Evolutionary conservation across 1,284 basidiomycete genomes (phyloP), one percentile per base, ranked within the genome.

Genomic region (Cryptococcus sp.): DNA sequence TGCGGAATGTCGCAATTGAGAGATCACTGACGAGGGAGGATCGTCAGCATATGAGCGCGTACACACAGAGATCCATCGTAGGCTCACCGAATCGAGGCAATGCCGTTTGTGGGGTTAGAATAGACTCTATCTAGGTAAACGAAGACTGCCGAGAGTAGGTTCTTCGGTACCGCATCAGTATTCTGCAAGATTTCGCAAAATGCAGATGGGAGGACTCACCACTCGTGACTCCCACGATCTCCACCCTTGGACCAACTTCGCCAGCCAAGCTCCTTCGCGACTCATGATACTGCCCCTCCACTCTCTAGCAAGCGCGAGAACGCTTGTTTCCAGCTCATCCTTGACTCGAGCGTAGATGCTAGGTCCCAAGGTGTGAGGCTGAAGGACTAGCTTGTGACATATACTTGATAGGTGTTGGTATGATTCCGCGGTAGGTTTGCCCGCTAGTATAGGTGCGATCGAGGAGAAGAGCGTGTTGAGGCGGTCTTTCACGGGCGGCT

Each of bases 1-100:
- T 69, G 20, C 78, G 74, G 72, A 88, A 88, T 8, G 82, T 72
- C 0, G 67, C 59, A 61, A 84, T 85, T 1, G 85, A 84, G 16
- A 87, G 80, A 19, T 82, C 77, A 16, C 86, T 88, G 59, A 10
- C 13, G 27, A 6, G 8, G 31, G 31, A 35, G 31, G 31, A 35
- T 2, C 2, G 31, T 35, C 31, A 35, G 31, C 31, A 35, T 35
- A 35, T 10, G 31, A 35, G 31, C 13, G 31, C 31, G 31, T 25
- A 35, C 13, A 5, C 31, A 2, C 10, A 8, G 13, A 35, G 31
- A 35, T 25, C 25, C 25, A 25, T 25, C 5, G 11, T 16, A 19
- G 19, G 54, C 74, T 63, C 45, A 78, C 73, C 55, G 38, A 48
- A 79, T 72, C 8, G 65, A 61, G 2, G 48, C 51, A n/a, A 72